A percentile compares a stretch with the other conserved stretches of the same genome.
Evolutionary conservation across 441 rosid genomes (phyloP).

Genomic region (Rhodomyrtus psidioides): DNA sequence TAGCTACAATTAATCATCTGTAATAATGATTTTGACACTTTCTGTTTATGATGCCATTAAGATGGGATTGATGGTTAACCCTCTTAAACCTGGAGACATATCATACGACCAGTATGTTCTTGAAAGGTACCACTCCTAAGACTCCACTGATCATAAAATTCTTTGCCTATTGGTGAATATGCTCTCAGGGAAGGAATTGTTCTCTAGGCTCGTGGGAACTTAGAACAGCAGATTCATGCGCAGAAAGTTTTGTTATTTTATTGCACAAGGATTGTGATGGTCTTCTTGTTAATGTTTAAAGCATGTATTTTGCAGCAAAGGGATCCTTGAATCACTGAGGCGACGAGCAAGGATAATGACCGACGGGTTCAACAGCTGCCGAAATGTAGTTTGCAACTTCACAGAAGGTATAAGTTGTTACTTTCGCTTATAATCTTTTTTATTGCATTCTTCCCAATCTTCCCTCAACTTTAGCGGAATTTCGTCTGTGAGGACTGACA

Average conservation of each 20-base stretch:
- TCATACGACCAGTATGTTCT: constrained; percentile 69
- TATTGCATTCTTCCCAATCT: neutral
- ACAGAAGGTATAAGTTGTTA: constrained; percentile 60
- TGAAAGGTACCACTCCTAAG: constrained; percentile 55
- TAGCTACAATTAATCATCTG: neutral
- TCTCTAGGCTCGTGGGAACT: neutral
- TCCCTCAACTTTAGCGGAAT: neutral
- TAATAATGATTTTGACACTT: neutral
- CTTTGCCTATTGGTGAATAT: neutral
- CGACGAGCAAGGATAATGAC: constrained; percentile 93
- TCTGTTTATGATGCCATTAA: constrained; percentile 15
- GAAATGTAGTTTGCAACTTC: constrained; percentile 90
- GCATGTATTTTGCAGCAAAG: constrained; percentile 43
- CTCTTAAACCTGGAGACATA: constrained; percentile 87
- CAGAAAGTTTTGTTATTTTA: neutral
- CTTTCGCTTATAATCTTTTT: neutral
- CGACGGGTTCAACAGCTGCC: constrained; percentile 98
- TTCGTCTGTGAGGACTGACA: neutral
- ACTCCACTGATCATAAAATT: neutral
- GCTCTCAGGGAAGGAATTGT: neutral
- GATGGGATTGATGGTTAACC: constrained; percentile 98
- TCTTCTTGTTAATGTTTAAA: neutral
- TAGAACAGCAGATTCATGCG: constrained; percentile 1
- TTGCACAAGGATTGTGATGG: neutral
- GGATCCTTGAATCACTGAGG: constrained; percentile 83